These are phyloP conservation scores for Tephrocybe sp. DNA, from an alignment of 768 basidiomycete species.

Conservation along the genomic window DNA sequence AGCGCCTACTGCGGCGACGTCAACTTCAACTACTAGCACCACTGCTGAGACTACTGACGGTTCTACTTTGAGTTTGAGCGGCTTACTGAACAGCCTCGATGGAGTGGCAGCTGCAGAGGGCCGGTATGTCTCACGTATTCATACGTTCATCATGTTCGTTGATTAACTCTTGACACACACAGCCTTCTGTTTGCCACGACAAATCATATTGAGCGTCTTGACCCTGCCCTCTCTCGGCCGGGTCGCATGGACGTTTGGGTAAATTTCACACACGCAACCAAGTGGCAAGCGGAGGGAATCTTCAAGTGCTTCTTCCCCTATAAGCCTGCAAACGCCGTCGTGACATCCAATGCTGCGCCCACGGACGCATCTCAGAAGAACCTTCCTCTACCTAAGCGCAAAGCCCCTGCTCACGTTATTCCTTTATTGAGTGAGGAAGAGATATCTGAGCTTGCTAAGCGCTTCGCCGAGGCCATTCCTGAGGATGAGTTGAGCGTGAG, in stretches of 20 bases:
- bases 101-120: conserved; percentile 85
- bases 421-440: conserved; percentile 75
- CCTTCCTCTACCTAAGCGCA: conserved; percentile 65
- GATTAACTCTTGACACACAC: conserved; percentile 17
- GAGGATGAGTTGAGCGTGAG: conserved; percentile 85
- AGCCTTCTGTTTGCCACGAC: conserved; percentile 89
- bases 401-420: conserved; percentile 51
- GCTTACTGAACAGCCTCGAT: conserved; percentile 81
- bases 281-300: conserved; percentile 90
- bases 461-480: conserved; percentile 79
- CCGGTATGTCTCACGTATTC: conserved; percentile 49
- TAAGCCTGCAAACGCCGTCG: conserved; percentile 33
- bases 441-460: conserved; percentile 73
- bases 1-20: conserved; percentile 50
- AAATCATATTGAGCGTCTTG: conserved; percentile 91
- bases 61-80: conserved; percentile 82
- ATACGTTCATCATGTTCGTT: conserved; percentile 1
- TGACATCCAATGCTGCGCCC: conserved; percentile 15
- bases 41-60: conserved; percentile 60
- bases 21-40: conserved; percentile 36
- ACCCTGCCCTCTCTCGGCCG: conserved; percentile 83
- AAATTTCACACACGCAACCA: conserved; percentile 86
- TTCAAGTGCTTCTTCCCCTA: conserved; percentile 94
- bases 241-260: conserved; percentile 94
- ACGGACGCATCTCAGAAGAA: conserved; percentile 62